A percentile compares a stretch with the other conserved stretches of the same genome.
phyloP scores from a whole-genome alignment of 257 asterid genomes.

The Capsicum chinense region DNA sequence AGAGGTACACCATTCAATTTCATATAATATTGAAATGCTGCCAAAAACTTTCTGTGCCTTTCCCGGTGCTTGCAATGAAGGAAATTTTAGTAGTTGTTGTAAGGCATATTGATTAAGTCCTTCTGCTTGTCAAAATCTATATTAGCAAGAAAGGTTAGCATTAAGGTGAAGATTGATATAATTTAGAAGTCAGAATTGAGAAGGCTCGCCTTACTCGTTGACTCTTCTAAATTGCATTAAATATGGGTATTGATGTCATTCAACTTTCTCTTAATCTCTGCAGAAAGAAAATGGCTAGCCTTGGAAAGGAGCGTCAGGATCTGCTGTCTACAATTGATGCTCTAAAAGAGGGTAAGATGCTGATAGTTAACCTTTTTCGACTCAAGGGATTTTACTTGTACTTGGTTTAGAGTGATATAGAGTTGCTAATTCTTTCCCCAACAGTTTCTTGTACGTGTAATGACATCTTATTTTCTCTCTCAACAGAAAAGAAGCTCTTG shows the following conservation, averaged over 20 bases:
- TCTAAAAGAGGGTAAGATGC: constrained; percentile 80
- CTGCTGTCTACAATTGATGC: constrained; percentile 81
- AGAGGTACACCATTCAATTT: not conserved
- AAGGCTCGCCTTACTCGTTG: not conserved
- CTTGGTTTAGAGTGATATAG: constrained; percentile 21
- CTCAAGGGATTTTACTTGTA: constrained; percentile 9
- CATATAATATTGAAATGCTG: constrained; percentile 10
- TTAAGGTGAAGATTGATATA: constrained; percentile 1
- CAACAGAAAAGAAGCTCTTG: constrained; percentile 84
- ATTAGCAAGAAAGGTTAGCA: constrained; percentile 1
- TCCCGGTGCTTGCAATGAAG: constrained; percentile 14
- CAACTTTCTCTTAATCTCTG: not conserved
- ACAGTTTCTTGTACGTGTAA: not conserved
- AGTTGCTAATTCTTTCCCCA: constrained; percentile 18
- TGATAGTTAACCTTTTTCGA: not conserved
- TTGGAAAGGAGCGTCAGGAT: constrained; percentile 91
- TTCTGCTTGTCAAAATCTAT: constrained; percentile 13
- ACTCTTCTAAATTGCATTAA: not conserved
- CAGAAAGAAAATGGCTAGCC: constrained; percentile 79
- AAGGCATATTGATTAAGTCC: not conserved
- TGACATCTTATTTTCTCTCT: constrained; percentile 2
- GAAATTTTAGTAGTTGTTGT: not conserved
- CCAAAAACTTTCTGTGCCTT: not conserved
- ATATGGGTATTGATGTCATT: constrained; percentile 12
- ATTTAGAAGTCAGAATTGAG: constrained; percentile 20